Percentiles rank a stretch among this genome's conserved stretches.
Evolutionary conservation across 768 basidiomycete species (phyloP).

Genomic region (Boletales sp.): DNA sequence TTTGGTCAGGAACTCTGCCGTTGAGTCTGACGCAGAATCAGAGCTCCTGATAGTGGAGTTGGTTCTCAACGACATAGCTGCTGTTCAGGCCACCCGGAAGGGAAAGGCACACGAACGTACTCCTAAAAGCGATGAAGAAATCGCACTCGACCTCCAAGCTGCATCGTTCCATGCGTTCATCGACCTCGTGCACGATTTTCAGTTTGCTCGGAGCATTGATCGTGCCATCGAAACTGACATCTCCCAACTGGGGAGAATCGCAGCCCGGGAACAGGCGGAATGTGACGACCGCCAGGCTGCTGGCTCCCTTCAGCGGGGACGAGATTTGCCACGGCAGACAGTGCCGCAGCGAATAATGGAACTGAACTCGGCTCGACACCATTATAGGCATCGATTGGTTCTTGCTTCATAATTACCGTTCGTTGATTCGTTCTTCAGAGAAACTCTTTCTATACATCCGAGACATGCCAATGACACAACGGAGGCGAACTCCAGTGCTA

Average conservation of each 20-base stretch:
- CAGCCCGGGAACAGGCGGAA: slow-evolving; percentile 35
- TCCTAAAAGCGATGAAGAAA: slow-evolving; percentile 40
- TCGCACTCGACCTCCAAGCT: slow-evolving; percentile 42
- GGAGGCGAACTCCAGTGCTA: neutral
- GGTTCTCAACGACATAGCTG: slow-evolving; percentile 39
- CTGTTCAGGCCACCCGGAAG: slow-evolving; percentile 33
- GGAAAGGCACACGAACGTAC: slow-evolving; percentile 33
- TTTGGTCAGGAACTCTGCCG: slow-evolving; percentile 6
- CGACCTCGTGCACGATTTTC: slow-evolving; percentile 33
- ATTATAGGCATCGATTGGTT: too few species aligned
- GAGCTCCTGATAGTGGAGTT: slow-evolving; percentile 40
- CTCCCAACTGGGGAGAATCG: slow-evolving; percentile 28
- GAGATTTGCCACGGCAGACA: slow-evolving; percentile 16
- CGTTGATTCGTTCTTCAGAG: too few species aligned
- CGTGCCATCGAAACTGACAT: slow-evolving; percentile 37
- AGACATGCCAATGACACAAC: neutral
- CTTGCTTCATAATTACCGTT: too few species aligned
- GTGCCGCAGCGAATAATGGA: slow-evolving; percentile 12
- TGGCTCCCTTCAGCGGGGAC: slow-evolving; percentile 33
- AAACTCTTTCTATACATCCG: neutral
- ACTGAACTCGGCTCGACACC: neutral
- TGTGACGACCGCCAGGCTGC: slow-evolving; percentile 42
- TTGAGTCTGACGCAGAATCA: slow-evolving; percentile 33
- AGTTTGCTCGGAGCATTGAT: slow-evolving; percentile 42
- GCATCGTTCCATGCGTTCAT: slow-evolving; percentile 32